Conservation (phyloP, 2,329 filamentous ascomycete genomes). For the Bipolaris zeicola region DNA sequence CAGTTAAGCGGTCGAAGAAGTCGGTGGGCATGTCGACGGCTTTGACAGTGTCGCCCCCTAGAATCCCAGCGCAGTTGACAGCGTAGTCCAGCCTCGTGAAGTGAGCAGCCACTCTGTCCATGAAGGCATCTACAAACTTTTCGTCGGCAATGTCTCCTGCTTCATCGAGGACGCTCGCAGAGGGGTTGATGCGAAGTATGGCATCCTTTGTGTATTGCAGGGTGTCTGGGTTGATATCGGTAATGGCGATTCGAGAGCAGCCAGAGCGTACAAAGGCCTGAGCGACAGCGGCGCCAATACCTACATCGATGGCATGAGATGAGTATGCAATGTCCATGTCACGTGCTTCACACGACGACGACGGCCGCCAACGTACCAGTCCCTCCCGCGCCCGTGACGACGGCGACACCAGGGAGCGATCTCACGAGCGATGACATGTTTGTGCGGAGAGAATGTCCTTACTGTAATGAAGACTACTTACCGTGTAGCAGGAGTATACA, state of each 20-base stretch:
- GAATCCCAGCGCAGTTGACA: conserved; percentile 61
- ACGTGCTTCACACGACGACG: neutral
- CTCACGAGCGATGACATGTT: conserved; percentile 22
- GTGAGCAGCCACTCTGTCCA: conserved; percentile 35
- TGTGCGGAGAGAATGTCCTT: no score
- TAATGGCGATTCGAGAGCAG: conserved; percentile 60
- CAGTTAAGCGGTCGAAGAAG: conserved; percentile 60
- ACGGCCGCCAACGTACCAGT: conserved; percentile 30
- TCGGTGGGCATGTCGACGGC: conserved; percentile 56
- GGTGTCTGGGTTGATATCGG: conserved; percentile 54
- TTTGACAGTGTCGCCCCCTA: conserved; percentile 49
- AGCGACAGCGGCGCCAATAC: conserved; percentile 61
- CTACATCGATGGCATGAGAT: conserved; percentile 38
- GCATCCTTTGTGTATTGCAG: conserved; percentile 45
- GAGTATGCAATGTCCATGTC: neutral
- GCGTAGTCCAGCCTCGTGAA: conserved; percentile 62
- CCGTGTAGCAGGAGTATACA: neutral
- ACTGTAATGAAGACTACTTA: neutral
- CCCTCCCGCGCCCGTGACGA: conserved; percentile 45
- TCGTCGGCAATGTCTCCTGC: conserved; percentile 58
- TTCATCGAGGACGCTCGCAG: conserved; percentile 44
- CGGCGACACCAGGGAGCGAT: conserved; percentile 36
- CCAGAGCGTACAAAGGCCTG: conserved; percentile 58
- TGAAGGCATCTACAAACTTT: conserved; percentile 52
- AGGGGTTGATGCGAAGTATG: conserved; percentile 26